Evolutionary conservation across 2,329 filamentous ascomycete genomes (phyloP).

Genomic region (Blumeria graminis): DNA sequence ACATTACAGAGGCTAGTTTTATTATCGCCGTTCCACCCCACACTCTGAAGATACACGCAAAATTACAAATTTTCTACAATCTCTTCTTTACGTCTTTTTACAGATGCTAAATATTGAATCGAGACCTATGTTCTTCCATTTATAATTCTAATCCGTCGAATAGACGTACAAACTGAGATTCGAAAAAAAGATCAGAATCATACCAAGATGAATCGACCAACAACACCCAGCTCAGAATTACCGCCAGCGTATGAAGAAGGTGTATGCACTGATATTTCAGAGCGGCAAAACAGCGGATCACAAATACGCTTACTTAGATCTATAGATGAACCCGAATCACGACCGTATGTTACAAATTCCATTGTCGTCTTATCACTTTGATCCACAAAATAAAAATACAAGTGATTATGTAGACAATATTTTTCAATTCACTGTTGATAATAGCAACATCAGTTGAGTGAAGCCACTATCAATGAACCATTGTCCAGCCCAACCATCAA

Average conservation of each 20-base stretch:
- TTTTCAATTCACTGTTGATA: conserved; percentile 7
- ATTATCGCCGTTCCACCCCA: no score
- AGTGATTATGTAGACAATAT: conserved; percentile 15
- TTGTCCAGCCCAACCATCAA: conserved; percentile 17
- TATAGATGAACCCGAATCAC: conserved; percentile 27
- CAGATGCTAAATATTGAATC: no score
- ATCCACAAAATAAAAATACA: conserved; percentile 2
- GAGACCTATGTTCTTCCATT: no score
- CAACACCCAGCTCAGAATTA: not conserved
- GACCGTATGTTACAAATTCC: conserved; percentile 27
- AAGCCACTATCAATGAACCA: conserved; percentile 7
- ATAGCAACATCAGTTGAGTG: conserved; percentile 15
- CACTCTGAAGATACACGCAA: no score
- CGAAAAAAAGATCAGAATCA: no score
- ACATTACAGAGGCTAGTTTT: no score
- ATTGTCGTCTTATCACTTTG: conserved; percentile 14
- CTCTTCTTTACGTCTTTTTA: no score
- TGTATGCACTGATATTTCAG: not conserved
- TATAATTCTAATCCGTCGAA: no score
- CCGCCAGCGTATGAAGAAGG: not conserved
- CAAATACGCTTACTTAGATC: conserved; percentile 37
- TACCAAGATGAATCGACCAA: no score
- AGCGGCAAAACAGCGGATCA: conserved; percentile 12
- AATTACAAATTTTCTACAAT: no score
- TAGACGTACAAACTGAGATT: no score